Evolutionary conservation across 495 filamentous ascomycete species (phyloP).

Genomic region (Aspergillus mulundensis): DNA sequence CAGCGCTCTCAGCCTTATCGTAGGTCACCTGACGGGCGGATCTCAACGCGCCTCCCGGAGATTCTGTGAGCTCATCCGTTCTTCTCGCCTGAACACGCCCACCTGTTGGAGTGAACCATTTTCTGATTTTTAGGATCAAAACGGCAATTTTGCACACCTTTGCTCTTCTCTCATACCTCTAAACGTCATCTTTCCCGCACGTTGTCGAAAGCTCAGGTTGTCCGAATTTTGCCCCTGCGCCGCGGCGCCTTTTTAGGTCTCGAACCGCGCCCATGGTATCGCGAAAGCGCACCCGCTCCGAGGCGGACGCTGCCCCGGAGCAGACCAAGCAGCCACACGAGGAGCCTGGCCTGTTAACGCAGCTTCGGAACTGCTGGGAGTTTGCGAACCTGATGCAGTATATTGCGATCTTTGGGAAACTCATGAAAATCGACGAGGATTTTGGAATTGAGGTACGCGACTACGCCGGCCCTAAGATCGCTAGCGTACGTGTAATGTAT

Average conservation of each 20-base stretch:
- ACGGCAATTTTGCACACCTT: neutral
- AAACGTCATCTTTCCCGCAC: neutral
- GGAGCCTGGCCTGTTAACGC: constrained; percentile 55
- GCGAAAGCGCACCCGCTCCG: constrained; percentile 70
- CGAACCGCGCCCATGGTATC: constrained; percentile 45
- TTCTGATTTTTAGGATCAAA: constrained; percentile 6
- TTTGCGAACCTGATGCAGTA: constrained; percentile 94
- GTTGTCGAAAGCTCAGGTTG: neutral
- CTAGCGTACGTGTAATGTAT: neutral
- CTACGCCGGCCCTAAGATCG: neutral
- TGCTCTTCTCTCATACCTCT: neutral
- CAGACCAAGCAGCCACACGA: constrained; percentile 41
- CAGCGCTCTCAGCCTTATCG: constrained; percentile 13
- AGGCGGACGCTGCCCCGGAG: constrained; percentile 52
- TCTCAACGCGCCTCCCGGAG: constrained; percentile 33
- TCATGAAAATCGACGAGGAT: constrained; percentile 82
- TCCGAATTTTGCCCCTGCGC: constrained; percentile 16
- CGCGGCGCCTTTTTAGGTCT: constrained; percentile 26
- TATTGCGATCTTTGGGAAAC: constrained; percentile 80
- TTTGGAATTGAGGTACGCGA: constrained; percentile 76
- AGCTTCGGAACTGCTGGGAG: constrained; percentile 85
- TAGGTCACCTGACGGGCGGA: constrained; percentile 32
- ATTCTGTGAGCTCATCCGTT: constrained; percentile 32
- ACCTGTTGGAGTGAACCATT: constrained; percentile 5
- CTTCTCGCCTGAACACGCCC: constrained; percentile 26